phyloP scores from a whole-genome alignment of 78 protist species.

The Guillardia theta region DNA sequence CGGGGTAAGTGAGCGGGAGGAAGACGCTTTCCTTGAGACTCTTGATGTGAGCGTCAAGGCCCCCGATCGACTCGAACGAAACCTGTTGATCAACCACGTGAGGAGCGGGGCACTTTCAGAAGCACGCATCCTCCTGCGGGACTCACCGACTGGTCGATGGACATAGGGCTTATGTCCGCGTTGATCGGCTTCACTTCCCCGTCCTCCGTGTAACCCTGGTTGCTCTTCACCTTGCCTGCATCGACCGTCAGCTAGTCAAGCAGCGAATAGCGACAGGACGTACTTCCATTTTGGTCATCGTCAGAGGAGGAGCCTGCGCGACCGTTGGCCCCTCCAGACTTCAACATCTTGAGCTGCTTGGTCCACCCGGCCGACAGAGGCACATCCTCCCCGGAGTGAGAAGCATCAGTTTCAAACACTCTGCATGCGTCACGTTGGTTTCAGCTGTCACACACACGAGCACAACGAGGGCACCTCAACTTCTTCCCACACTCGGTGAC shows the following conservation, averaged over 20 bases:
- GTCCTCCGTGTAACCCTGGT: not conserved
- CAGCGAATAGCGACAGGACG: not conserved
- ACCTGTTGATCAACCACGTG: not conserved
- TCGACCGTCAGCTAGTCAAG: not conserved
- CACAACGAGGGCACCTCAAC: not conserved
- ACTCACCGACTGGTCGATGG: not conserved
- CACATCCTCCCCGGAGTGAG: not conserved
- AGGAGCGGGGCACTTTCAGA: not conserved
- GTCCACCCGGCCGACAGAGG: not conserved
- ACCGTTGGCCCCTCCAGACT: not conserved
- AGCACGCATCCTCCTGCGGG: not conserved
- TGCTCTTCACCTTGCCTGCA: too few relatives aligned
- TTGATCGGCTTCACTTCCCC: not conserved
- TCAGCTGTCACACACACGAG: not conserved
- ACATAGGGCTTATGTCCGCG: not conserved
- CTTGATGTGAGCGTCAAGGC: not conserved
- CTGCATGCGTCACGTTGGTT: not conserved
- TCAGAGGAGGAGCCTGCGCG: not conserved
- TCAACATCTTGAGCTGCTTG: not conserved
- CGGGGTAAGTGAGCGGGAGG: conserved; percentile 52
- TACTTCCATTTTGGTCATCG: not conserved
- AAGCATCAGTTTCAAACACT: not conserved
- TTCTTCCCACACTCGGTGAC: not conserved
- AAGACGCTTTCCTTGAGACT: conserved; percentile 50
- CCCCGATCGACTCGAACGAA: not conserved